Evolutionary conservation across 2,329 filamentous ascomycete genomes (phyloP).

Genomic region (Pseudogymnoascus sp.): DNA sequence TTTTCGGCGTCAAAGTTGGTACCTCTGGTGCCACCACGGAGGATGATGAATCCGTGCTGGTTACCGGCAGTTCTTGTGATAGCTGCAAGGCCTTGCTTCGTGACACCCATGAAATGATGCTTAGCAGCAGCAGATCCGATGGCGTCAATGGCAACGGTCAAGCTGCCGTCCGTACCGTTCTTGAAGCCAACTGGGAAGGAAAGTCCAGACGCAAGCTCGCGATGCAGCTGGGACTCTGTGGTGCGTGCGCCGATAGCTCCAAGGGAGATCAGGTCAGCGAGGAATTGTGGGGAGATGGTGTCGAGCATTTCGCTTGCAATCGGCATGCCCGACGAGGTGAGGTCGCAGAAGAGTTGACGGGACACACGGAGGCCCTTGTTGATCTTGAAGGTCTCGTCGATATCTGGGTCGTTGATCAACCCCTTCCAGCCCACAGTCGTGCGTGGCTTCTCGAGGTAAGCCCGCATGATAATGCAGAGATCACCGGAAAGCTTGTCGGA

Average conservation of each 20-base stretch:
- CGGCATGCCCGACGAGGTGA: conserved; percentile 81
- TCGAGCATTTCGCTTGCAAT: conserved; percentile 98
- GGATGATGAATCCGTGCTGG: conserved; percentile 94
- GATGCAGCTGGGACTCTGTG: conserved; percentile 92
- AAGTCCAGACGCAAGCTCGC: conserved; percentile 87
- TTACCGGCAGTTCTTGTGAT: conserved; percentile 92
- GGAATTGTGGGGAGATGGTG: conserved; percentile 96
- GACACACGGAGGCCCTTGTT: conserved; percentile 94
- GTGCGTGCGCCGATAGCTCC: conserved; percentile 94
- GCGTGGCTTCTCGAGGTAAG: conserved; percentile 96
- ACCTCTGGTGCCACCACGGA: conserved; percentile 83
- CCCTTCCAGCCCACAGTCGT: conserved; percentile 99
- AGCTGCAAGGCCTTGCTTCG: conserved; percentile 90
- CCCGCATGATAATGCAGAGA: conserved; percentile 90
- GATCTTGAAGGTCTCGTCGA: conserved; percentile 95
- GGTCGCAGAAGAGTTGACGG: conserved; percentile 86
- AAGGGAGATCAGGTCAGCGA: conserved; percentile 90
- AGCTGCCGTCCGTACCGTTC: conserved; percentile 92
- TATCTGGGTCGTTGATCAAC: conserved; percentile 97
- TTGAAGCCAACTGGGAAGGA: conserved; percentile 99
- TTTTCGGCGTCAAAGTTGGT: conserved; percentile 89
- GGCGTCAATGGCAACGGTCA: conserved; percentile 88
- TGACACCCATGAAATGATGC: conserved; percentile 98
- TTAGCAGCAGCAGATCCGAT: conserved; percentile 78
- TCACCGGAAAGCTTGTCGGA: conserved; percentile 74